Evolutionary conservation across 352 stramenopile species (phyloP), one percentile per base, ranked within the genome.

Genomic region (Globisporangium takayamanum): DNA sequence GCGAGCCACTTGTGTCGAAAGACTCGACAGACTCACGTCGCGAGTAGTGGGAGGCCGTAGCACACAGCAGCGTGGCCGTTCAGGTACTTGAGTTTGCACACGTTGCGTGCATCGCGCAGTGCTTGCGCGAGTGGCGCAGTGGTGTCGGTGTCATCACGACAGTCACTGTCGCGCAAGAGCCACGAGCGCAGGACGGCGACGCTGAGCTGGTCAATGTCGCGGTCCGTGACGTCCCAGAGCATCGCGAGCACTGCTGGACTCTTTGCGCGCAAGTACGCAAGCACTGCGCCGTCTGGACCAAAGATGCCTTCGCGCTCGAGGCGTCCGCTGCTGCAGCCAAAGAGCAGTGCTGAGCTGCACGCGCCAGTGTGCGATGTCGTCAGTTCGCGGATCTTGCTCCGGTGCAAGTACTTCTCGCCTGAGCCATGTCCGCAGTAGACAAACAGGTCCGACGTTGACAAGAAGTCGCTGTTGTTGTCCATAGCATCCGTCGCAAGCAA

Each of bases 151-250:
- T 47, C 47, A 37, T 87, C 68, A 7, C 68, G 64, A 36, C 77
- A 25, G 5, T 7, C 33, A 39, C 11, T 44, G 79, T 71, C 57
- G 50, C 76, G 50, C 76, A 98, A 22, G 39, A 91, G 70, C 83
- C 78, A 90, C 12, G 79, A 67, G 37, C 72, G 57, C 2, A 95
- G 57, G 26, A 95, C 68, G 1, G 73, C 63, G 39, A 80, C 63
- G 64, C 87, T 88, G 39, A 96, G 64, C n/a, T 96, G 78, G 73
- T 99, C 97, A 62, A 99, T 98, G 72, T 99, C 97, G 57, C 88
- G 83, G 69, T 99, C 97, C 26, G 97, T 99, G 16, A 99, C 97
- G 72, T 99, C 97, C 97, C 97, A 99, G 14, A 99, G 78, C 85
- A 99, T 99, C 16, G 91, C 96, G 22, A 99, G 78, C n/a, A 99